phyloP scores from a whole-genome alignment of 2,329 filamentous ascomycete genomes.

The Botrytis fabae region DNA sequence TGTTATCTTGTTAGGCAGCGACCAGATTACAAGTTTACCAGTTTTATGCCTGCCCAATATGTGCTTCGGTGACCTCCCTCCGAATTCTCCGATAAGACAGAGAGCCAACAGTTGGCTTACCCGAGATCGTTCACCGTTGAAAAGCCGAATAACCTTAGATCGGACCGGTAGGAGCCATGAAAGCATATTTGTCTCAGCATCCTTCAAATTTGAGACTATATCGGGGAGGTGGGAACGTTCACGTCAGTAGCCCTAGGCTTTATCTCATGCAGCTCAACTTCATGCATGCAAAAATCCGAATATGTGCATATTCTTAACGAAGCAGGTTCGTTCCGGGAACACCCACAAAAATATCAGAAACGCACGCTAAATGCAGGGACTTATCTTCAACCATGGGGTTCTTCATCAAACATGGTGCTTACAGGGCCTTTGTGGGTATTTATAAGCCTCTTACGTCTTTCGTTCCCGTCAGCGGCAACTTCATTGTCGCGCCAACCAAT shows the following conservation, averaged over 20 bases:
- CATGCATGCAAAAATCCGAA: constrained; percentile 5
- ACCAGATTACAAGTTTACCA: background rate
- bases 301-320: background rate
- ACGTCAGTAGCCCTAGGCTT: background rate
- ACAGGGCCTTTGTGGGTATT: background rate
- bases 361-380: constrained; percentile 5
- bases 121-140: background rate
- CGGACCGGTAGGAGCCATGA: background rate
- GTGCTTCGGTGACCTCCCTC: background rate
- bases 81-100: background rate
- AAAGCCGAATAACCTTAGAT: constrained; percentile 3
- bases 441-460: background rate
- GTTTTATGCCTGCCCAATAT: background rate
- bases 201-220: background rate
- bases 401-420: constrained; percentile 2
- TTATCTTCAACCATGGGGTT: background rate
- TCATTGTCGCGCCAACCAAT: constrained; percentile 13
- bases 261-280: background rate
- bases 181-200: background rate
- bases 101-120: background rate
- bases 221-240: background rate
- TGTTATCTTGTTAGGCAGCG: background rate
- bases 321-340: background rate
- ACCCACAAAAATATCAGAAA: background rate
- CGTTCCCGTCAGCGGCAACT: background rate